Conservation (phyloP, 1,284 basidiomycete species). For the Chalciporus sp. region DNA sequence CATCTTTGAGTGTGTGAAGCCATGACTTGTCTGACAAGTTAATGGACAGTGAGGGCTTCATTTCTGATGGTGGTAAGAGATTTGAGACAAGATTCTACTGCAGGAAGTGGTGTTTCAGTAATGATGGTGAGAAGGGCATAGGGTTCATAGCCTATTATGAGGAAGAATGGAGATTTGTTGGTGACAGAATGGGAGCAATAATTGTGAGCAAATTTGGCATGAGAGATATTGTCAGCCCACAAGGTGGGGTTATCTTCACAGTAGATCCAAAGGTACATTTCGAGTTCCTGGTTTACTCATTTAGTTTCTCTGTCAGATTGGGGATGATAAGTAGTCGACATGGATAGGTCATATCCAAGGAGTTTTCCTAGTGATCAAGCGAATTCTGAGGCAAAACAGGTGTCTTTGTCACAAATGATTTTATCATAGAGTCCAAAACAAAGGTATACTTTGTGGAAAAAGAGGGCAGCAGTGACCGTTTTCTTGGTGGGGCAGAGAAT, state of each 20-base stretch:
- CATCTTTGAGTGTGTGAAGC: neutral
- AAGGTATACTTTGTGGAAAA: conserved; percentile 18
- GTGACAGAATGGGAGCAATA: neutral
- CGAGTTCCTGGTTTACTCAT: conserved; percentile 1
- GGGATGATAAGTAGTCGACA: conserved; percentile 1
- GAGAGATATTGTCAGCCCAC: no score
- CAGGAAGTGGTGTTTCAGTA: no score
- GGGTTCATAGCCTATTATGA: conserved; percentile 9
- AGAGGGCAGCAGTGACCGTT: conserved; percentile 5
- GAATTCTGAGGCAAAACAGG: conserved; percentile 20
- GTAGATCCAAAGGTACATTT: conserved; percentile 8
- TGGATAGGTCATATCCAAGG: neutral
- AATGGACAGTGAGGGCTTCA: neutral
- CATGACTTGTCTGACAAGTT: neutral
- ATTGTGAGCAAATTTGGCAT: conserved; percentile 1
- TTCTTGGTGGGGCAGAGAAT: conserved; percentile 20
- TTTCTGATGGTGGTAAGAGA: neutral
- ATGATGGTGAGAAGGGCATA: neutral
- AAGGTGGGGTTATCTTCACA: neutral
- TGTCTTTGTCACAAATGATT: conserved; percentile 29
- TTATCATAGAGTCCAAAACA: conserved; percentile 20
- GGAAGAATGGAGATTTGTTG: conserved; percentile 1
- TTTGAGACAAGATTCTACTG: no score
- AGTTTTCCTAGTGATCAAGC: neutral
- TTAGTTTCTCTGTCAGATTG: conserved; percentile 6